These are phyloP conservation scores for Boletus sp. DNA, from an alignment of 1,284 basidiomycete genomes.

Conservation along the genomic window DNA sequence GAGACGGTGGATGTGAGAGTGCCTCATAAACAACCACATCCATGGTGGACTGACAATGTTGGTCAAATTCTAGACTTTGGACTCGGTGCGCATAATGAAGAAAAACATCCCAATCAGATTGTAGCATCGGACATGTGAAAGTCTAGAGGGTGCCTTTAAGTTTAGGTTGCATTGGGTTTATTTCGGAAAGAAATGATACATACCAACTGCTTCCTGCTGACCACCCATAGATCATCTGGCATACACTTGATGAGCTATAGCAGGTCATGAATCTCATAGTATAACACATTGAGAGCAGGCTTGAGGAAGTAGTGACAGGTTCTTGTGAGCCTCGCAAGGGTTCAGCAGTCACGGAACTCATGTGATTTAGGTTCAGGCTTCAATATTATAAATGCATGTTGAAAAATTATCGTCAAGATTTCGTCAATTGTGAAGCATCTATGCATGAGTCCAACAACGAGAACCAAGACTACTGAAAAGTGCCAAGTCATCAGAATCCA, in stretches of 20 bases:
- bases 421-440: constrained; percentile 38
- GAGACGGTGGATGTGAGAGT: constrained; percentile 22
- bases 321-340: constrained; percentile 38
- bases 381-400: constrained; percentile 35
- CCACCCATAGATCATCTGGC: constrained; percentile 38
- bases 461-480: constrained; percentile 23
- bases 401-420: constrained; percentile 37
- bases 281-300: constrained; percentile 39
- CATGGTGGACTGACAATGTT: constrained; percentile 32
- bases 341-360: constrained; percentile 33
- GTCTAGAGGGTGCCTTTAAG: constrained; percentile 18
- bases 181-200: constrained; percentile 2
- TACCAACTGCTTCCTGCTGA: constrained; percentile 38
- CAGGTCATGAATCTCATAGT: constrained; percentile 39
- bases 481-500: too few relatives aligned
- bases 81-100: constrained; percentile 36
- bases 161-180: constrained; percentile 14
- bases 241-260: constrained; percentile 39
- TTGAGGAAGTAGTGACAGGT: constrained; percentile 37
- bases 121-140: constrained; percentile 28
- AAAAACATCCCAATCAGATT: constrained; percentile 35
- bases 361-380: constrained; percentile 36
- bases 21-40: constrained; percentile 28
- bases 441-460: constrained; percentile 32
- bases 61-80: constrained; percentile 35